Percentiles rank a stretch among this genome's conserved stretches.
These are phyloP conservation scores for Taphrina flavorubra DNA, from an alignment of 1,139 yeast species.

Conservation along the genomic window DNA sequence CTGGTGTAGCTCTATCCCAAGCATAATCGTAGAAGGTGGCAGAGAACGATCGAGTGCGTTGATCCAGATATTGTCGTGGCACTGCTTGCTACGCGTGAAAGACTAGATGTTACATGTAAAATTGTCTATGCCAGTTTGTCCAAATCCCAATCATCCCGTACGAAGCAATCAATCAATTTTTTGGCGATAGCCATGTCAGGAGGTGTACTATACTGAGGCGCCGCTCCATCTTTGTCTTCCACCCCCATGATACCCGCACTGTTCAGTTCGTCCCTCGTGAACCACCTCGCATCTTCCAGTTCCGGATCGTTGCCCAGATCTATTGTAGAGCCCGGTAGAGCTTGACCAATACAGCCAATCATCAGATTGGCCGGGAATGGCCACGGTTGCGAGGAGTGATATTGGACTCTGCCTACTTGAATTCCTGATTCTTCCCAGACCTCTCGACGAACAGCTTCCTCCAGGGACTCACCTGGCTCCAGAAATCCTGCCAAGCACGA, in stretches of 20 bases:
- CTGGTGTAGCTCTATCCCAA: too few relatives aligned
- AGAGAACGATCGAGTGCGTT: too few relatives aligned
- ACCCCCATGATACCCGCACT: conserved; percentile 62
- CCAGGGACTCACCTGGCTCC: conserved; percentile 93
- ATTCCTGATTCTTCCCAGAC: conserved; percentile 97
- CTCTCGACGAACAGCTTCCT: conserved; percentile 84
- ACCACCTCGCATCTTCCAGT: conserved; percentile 53
- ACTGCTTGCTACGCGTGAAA: too few relatives aligned
- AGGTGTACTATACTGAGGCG: conserved; percentile 53
- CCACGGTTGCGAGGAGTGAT: conserved; percentile 87
- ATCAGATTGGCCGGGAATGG: conserved; percentile 92
- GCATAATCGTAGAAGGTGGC: too few relatives aligned
- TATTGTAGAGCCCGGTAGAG: conserved; percentile 65
- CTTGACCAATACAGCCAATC: conserved; percentile 84
- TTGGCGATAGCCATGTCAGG: conserved; percentile 61
- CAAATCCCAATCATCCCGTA: conserved; percentile 37
- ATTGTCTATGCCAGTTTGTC: conserved; percentile 5
- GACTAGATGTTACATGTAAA: too few relatives aligned
- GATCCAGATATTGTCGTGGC: too few relatives aligned
- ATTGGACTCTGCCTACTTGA: conserved; percentile 61
- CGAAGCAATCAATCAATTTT: conserved; percentile 50
- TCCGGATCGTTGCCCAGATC: conserved; percentile 83
- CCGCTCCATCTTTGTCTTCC: conserved; percentile 48
- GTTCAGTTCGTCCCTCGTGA: conserved; percentile 60
- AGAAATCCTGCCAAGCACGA: conserved; percentile 92